phyloP scores from a whole-genome alignment of 1,139 yeast genomes.

The Chernovozyma aurita region DNA sequence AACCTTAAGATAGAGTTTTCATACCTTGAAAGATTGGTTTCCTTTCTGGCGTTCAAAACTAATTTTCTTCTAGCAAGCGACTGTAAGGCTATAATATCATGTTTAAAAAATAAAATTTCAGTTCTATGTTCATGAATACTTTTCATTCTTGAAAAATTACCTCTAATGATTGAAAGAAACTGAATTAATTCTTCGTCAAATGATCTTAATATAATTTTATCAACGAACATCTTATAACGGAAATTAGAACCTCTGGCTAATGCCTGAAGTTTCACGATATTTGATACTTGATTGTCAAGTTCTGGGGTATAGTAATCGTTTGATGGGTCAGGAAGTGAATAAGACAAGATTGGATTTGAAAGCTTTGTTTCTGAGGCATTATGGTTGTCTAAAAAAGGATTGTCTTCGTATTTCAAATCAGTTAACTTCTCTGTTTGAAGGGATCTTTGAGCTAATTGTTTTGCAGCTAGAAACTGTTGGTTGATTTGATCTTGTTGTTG shows the following conservation, averaged over 20 bases:
- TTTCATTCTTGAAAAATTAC: conserved; percentile 28
- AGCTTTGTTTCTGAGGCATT: too few relatives aligned
- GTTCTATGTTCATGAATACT: conserved; percentile 39
- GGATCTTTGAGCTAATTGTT: too few relatives aligned
- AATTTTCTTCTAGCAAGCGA: conserved; percentile 28
- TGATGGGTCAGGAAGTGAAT: background rate
- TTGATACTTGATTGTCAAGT: conserved; percentile 12
- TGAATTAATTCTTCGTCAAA: conserved; percentile 42
- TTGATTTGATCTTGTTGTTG: too few relatives aligned
- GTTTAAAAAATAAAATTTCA: conserved; percentile 23
- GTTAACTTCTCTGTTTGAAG: too few relatives aligned
- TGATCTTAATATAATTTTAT: conserved; percentile 54
- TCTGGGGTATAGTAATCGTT: background rate
- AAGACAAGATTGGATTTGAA: background rate
- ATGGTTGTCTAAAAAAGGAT: conserved; percentile 4
- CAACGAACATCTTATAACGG: conserved; percentile 60
- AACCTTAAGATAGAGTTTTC: conserved; percentile 12
- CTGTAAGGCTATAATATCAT: conserved; percentile 33
- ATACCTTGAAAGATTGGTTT: conserved; percentile 6
- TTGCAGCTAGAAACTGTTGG: too few relatives aligned
- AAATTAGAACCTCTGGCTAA: conserved; percentile 61
- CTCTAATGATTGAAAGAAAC: conserved; percentile 38
- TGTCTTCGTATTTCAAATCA: conserved; percentile 1
- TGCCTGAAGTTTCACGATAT: conserved; percentile 50
- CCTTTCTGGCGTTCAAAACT: conserved; percentile 10